These are phyloP conservation scores for Yarrowia sp. DNA, from an alignment of 805 yeast species.

Conservation along the genomic window DNA sequence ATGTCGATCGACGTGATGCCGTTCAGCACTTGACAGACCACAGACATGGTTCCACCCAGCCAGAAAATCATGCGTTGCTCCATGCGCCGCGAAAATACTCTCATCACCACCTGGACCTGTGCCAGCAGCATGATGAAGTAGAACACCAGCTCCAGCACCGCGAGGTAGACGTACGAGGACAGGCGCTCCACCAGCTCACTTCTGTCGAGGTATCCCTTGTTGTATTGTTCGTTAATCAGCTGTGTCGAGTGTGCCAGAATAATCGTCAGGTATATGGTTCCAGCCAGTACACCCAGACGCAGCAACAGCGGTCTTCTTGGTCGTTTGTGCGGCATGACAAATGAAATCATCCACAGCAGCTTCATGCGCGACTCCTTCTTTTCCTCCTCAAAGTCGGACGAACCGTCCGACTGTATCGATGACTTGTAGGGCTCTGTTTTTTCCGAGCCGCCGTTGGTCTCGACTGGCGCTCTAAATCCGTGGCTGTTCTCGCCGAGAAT, in stretches of 20 bases:
- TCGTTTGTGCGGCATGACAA: slow-evolving; percentile 14
- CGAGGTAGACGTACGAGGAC: slow-evolving; percentile 48
- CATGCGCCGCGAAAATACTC: slow-evolving; percentile 62
- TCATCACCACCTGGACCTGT: slow-evolving; percentile 69
- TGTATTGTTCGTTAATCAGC: slow-evolving; percentile 49
- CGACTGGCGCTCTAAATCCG: slow-evolving; percentile 4
- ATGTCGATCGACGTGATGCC: slow-evolving; percentile 45
- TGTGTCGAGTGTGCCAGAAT: slow-evolving; percentile 50
- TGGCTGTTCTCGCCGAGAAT: slow-evolving; percentile 19
- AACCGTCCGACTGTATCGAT: not conserved
- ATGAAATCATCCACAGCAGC: slow-evolving; percentile 18
- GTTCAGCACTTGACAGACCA: slow-evolving; percentile 66
- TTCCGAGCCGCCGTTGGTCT: not conserved
- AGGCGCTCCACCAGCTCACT: slow-evolving; percentile 47
- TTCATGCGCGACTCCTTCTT: not conserved
- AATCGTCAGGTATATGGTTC: slow-evolving; percentile 47
- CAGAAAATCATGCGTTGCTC: slow-evolving; percentile 64
- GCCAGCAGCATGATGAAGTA: slow-evolving; percentile 52
- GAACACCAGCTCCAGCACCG: slow-evolving; percentile 56
- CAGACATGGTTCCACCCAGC: slow-evolving; percentile 54
- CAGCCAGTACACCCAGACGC: slow-evolving; percentile 28
- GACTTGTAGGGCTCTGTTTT: not conserved
- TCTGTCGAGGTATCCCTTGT: slow-evolving; percentile 43
- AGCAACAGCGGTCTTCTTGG: slow-evolving; percentile 15
- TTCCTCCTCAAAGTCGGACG: not conserved